These are phyloP conservation scores for Neopestalotiopsis clavispora DNA, from an alignment of 2,329 filamentous ascomycete species.

Conservation along the genomic window DNA sequence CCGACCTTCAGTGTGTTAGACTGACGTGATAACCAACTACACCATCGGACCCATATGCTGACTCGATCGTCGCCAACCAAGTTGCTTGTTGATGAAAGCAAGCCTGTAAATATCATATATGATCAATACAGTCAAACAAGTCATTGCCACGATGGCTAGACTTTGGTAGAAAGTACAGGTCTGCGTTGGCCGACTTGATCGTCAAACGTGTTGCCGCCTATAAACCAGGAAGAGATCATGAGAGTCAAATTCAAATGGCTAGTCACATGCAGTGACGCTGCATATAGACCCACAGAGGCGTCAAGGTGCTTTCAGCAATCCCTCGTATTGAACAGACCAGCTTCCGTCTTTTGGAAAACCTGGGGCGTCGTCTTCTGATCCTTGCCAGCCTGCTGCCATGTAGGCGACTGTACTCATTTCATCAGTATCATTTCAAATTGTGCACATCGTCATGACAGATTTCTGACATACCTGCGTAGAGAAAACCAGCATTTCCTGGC, in stretches of 20 bases:
- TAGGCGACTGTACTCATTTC: constrained; percentile 36
- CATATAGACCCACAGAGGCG: too few relatives aligned
- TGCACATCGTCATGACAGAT: background rate
- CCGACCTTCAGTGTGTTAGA: constrained; percentile 17
- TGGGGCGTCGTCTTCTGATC: constrained; percentile 34
- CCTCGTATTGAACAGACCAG: constrained; percentile 41
- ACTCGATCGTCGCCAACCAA: constrained; percentile 8
- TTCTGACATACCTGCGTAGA: constrained; percentile 34
- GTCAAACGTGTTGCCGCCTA: too few relatives aligned
- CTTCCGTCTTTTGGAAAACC: constrained; percentile 41
- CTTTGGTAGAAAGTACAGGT: too few relatives aligned
- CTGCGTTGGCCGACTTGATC: too few relatives aligned
- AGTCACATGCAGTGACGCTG: too few relatives aligned
- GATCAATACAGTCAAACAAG: background rate
- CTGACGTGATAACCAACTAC: constrained; percentile 17
- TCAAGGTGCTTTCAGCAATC: constrained; percentile 33
- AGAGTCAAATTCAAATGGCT: too few relatives aligned
- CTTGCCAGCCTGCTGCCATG: constrained; percentile 39
- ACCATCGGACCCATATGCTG: constrained; percentile 13
- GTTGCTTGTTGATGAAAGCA: background rate
- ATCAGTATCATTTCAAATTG: background rate
- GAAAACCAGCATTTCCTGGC: constrained; percentile 42
- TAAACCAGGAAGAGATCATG: too few relatives aligned
- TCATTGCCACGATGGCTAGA: background rate
- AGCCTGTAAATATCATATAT: background rate